These are phyloP conservation scores for Neohortaea acidophila DNA, from an alignment of 495 filamentous ascomycete genomes.

Conservation along the genomic window DNA sequence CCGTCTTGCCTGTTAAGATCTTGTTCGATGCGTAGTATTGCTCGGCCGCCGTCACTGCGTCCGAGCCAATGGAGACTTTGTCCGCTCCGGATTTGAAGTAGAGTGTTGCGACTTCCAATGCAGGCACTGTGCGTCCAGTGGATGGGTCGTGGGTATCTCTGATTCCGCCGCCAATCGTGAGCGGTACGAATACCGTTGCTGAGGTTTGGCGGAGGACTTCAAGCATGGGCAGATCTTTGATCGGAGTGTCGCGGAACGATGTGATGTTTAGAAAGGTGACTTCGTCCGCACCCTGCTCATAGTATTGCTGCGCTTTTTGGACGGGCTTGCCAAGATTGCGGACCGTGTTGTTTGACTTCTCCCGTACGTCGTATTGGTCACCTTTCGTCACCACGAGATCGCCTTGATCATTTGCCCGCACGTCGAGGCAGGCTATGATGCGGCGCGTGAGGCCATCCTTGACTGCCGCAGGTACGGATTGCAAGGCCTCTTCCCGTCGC, in stretches of 20 bases:
- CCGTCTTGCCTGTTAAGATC: conserved; percentile 59
- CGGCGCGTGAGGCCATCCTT: conserved; percentile 64
- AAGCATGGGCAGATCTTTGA: conserved; percentile 87
- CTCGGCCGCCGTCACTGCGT: conserved; percentile 83
- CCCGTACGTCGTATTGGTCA: conserved; percentile 98
- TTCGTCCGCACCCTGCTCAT: conserved; percentile 92
- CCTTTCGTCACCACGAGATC: conserved; percentile 97
- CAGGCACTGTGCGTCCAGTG: conserved; percentile 73
- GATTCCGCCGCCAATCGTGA: conserved; percentile 92
- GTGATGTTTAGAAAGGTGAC: conserved; percentile 97
- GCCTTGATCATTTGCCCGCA: conserved; percentile 87
- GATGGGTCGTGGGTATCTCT: conserved; percentile 61
- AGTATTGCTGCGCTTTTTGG: conserved; percentile 84
- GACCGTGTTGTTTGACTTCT: conserved; percentile 65
- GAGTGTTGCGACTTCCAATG: conserved; percentile 83
- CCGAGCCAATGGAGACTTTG: conserved; percentile 93
- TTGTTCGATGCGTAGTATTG: conserved; percentile 60
- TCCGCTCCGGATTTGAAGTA: conserved; percentile 98
- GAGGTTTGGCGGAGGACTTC: conserved; percentile 77
- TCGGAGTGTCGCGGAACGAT: conserved; percentile 83
- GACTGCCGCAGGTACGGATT: conserved; percentile 17
- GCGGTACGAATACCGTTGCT: conserved; percentile 88
- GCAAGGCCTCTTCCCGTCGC: conserved; percentile 33
- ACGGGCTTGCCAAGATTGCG: conserved; percentile 93
- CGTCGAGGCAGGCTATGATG: conserved; percentile 91